Conservation (phyloP, 306 rosid species). For the Potentilla sterilis region DNA sequence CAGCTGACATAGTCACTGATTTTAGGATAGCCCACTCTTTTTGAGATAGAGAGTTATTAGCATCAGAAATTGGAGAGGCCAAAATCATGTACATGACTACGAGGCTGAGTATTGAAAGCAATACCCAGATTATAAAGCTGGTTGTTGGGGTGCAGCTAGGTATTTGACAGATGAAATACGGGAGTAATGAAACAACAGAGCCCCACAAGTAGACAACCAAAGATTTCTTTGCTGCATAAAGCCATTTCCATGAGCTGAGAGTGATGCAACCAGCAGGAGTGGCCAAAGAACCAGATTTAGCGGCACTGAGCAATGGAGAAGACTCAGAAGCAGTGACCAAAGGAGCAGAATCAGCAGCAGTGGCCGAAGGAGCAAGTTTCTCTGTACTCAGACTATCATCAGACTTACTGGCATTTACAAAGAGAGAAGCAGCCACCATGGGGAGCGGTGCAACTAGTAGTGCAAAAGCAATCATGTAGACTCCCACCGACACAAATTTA, state of each 20-base stretch:
- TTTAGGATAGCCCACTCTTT: constrained; percentile 77
- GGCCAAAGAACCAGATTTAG: constrained; percentile 12
- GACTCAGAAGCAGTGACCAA: constrained; percentile 10
- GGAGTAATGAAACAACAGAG: constrained; percentile 66
- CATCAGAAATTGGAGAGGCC: constrained; percentile 50
- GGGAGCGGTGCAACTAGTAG: constrained; percentile 90
- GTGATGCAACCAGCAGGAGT: constrained; percentile 15
- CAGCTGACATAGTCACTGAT: constrained; percentile 72
- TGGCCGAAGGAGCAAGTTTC: constrained; percentile 35
- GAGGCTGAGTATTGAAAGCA: constrained; percentile 54
- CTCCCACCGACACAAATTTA: constrained; percentile 90
- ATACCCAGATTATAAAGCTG: constrained; percentile 56
- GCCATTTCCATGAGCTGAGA: constrained; percentile 75
- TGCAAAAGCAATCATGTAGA: constrained; percentile 92
- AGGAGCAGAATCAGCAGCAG: constrained; percentile 22
- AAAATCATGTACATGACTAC: constrained; percentile 42
- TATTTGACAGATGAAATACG: constrained; percentile 60
- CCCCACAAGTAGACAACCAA: constrained; percentile 80
- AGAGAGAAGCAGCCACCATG: constrained; percentile 79
- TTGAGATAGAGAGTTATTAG: constrained; percentile 37
- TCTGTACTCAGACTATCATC: constrained; percentile 28
- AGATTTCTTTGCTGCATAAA: constrained; percentile 68
- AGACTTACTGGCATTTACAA: constrained; percentile 36
- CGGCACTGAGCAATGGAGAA: constrained; percentile 30
- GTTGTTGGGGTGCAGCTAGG: constrained; percentile 49